These are phyloP conservation scores for Auxenochlorella pyrenoidosa DNA, from an alignment of 139 green algal genomes.

Conservation along the genomic window DNA sequence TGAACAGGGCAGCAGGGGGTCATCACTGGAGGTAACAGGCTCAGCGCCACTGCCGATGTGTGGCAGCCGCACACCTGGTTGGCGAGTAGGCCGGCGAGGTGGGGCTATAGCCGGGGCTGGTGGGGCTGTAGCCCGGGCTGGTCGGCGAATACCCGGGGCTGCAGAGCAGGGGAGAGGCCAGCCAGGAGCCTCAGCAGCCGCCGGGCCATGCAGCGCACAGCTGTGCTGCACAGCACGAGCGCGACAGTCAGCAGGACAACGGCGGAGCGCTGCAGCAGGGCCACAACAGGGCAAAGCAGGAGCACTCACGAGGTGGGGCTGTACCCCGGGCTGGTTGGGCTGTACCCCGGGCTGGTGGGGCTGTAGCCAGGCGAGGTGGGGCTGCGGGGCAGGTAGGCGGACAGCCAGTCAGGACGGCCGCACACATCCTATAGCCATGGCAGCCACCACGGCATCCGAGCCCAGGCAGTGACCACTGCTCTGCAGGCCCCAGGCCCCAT, in stretches of 20 bases:
- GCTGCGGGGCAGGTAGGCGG: conserved; percentile 22
- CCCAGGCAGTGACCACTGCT: not conserved
- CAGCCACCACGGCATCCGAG: no score
- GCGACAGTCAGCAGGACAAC: not conserved
- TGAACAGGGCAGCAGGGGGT: not conserved
- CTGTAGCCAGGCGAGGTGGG: conserved; percentile 30
- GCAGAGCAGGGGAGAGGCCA: not conserved
- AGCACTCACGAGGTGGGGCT: conserved; percentile 37
- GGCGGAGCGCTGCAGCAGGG: not conserved
- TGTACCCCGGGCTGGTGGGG: conserved; percentile 61
- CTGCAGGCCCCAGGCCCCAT: not conserved
- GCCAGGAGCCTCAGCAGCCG: not conserved
- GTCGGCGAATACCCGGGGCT: conserved; percentile 38
- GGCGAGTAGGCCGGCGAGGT: conserved; percentile 68
- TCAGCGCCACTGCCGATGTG: not conserved
- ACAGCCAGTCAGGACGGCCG: not conserved
- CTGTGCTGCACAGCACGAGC: not conserved
- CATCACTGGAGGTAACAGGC: conserved; percentile 43
- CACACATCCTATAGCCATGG: no score
- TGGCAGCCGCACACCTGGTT: not conserved
- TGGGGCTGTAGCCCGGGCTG: conserved; percentile 67
- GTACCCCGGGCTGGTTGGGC: conserved; percentile 61
- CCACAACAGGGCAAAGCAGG: not conserved
- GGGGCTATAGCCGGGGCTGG: conserved; percentile 77
- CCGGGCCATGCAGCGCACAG: not conserved